These are phyloP conservation scores for Hypoxylon sp. DNA, from an alignment of 2,329 filamentous ascomycete genomes.

Conservation along the genomic window DNA sequence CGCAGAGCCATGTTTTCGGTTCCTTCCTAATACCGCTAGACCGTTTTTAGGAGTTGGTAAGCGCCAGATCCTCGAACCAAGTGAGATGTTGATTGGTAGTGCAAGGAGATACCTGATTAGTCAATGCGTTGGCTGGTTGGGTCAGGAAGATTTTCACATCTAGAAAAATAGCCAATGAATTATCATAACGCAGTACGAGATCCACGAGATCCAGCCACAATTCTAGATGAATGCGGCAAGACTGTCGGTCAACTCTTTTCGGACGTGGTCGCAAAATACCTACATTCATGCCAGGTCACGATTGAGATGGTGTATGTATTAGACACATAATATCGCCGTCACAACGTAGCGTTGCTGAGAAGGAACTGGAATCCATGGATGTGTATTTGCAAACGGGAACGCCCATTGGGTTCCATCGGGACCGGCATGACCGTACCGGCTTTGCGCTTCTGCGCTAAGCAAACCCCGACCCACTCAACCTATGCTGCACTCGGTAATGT, in stretches of 20 bases:
- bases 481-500: slow-evolving; percentile 40
- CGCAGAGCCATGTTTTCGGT: slow-evolving; percentile 19
- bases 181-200: slow-evolving; percentile 16
- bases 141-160: slow-evolving; percentile 22
- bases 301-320: slow-evolving; percentile 16
- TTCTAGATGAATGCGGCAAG: slow-evolving; percentile 40
- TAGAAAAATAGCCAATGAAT: slow-evolving; percentile 24
- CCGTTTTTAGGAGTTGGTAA: slow-evolving; percentile 36
- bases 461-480: slow-evolving; percentile 25
- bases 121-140: slow-evolving; percentile 30
- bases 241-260: slow-evolving; percentile 24
- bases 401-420: slow-evolving; percentile 34
- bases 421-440: slow-evolving; percentile 49
- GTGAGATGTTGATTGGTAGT: slow-evolving; percentile 25
- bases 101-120: slow-evolving; percentile 37
- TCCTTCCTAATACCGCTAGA: slow-evolving; percentile 46
- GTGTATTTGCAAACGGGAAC: slow-evolving; percentile 24
- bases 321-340: slow-evolving; percentile 8
- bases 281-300: slow-evolving; percentile 1
- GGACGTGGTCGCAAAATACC: slow-evolving; percentile 16
- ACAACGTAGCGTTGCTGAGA: slow-evolving; percentile 12
- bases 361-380: slow-evolving; percentile 17
- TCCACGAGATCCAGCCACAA: slow-evolving; percentile 17
- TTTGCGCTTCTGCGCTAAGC: slow-evolving; percentile 25
- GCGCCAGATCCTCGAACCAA: slow-evolving; percentile 40